phyloP scores from a whole-genome alignment of 805 yeast genomes.

The Suhomyces tanzawaensis region DNA sequence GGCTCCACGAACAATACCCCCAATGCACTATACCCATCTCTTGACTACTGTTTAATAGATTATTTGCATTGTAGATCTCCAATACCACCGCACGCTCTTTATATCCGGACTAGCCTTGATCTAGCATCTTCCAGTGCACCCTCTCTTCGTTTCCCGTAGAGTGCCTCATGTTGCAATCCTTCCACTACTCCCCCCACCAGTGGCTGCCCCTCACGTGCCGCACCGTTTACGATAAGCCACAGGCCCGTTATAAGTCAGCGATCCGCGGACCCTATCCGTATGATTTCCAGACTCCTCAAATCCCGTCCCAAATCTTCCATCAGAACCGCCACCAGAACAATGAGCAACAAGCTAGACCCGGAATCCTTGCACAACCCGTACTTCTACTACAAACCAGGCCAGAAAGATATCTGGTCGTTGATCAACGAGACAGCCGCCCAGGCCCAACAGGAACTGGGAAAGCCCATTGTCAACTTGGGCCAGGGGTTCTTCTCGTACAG shows the following conservation, averaged over 20 bases:
- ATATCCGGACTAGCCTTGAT: too few relatives aligned
- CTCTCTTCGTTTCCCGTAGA: too few relatives aligned
- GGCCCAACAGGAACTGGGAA: constrained; percentile 66
- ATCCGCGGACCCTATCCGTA: not conserved
- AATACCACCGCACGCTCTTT: too few relatives aligned
- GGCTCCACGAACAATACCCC: too few relatives aligned
- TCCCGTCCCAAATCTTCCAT: not conserved
- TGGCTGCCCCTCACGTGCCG: not conserved
- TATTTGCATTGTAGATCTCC: too few relatives aligned
- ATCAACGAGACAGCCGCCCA: constrained; percentile 94
- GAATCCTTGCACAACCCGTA: constrained; percentile 55
- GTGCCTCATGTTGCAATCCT: too few relatives aligned
- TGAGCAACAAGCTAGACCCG: constrained; percentile 11
- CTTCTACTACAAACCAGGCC: constrained; percentile 55
- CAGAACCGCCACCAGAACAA: not conserved
- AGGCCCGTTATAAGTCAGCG: not conserved
- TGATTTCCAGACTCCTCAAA: not conserved
- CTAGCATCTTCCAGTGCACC: too few relatives aligned
- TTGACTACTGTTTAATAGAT: too few relatives aligned
- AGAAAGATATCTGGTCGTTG: constrained; percentile 92
- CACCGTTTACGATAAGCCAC: not conserved
- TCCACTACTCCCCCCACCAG: not conserved
- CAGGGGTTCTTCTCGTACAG: constrained; percentile 97
- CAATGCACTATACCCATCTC: too few relatives aligned
- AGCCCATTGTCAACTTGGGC: constrained; percentile 83